Evolutionary conservation across 2,329 filamentous ascomycete species (phyloP), one percentile per base, ranked within the genome.

Genomic region (Byssoonygena ceratinophila): DNA sequence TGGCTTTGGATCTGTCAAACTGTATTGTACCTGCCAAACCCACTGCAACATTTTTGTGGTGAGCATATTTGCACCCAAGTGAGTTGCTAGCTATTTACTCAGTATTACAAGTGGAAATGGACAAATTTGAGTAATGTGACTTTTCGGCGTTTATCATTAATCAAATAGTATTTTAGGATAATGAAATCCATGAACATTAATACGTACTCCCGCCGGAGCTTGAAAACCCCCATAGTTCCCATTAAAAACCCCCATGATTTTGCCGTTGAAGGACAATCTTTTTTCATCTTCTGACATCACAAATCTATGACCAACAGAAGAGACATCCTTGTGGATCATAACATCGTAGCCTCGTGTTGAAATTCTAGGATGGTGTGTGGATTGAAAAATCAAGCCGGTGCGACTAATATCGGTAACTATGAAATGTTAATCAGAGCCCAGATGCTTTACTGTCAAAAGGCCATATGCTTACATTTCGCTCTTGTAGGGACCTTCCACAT

Each of bases 401-500:
- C 5, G n/a, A 71, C 79, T 84, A 85, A 76, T 85, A 85, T 70
- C 82, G 79, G 76, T 82, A 82, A 71, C 74, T 77, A 64, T 55
- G 48, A 53, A 29, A 29, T 4, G 34, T 32, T n/a, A 9, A n/a
- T 51, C 6, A 51, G 49, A 20, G 45, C n/a, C 1, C 11, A 11
- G 45, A n/a, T 23, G 9, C 18, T n/a, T 9, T 27, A 14, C 8
- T 47, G 1, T n/a, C 16, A 32, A 46, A 14, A 2, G 20, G 5
- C 31, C 3, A 25, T n/a, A n/a, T n/a, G n/a, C 60, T 54, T 87
- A 90, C 81, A 90, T 87, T 63, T 97, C 91, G 74, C 78, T 79
- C 88, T 98, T 98, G 86, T 81, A 98, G 65, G 92, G 92, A 70
- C 92, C 92, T 77, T 90, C 85, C 59, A 81, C 68, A 56, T 83